Percentiles rank a stretch among this genome's conserved stretches.
Conservation (phyloP, 345 rosid genomes). For the Lenwebbia sp. region DNA sequence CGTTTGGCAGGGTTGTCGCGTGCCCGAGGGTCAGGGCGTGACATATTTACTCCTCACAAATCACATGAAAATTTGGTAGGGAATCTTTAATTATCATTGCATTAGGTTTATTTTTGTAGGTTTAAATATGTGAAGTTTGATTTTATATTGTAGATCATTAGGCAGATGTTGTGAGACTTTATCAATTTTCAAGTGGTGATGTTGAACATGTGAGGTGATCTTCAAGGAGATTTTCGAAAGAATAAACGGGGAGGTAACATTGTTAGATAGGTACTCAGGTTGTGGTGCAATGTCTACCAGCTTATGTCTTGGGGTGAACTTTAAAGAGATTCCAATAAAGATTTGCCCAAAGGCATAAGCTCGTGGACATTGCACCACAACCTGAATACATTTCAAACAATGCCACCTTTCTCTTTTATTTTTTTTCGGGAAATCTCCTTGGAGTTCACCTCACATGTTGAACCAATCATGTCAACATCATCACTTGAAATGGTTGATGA, state of each 20-base stretch:
- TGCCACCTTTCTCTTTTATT: constrained; percentile 11
- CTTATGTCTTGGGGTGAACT: constrained; percentile 36
- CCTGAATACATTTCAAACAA: constrained; percentile 65
- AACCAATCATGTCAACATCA: constrained; percentile 10
- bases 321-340: constrained; percentile 20
- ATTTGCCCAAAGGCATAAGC: constrained; percentile 51
- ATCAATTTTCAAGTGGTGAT: no score
- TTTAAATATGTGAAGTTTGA: not conserved
- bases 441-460: not conserved
- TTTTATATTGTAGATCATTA: constrained; percentile 10
- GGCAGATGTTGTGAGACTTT: no score
- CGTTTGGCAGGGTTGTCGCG: no score
- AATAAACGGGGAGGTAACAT: no score
- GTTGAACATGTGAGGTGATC: no score
- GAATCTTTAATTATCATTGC: not conserved
- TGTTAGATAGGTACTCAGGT: constrained; percentile 54
- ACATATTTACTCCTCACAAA: not conserved
- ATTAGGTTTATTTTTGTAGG: not conserved
- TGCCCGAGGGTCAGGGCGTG: no score
- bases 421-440: not conserved
- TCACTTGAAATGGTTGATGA: no score
- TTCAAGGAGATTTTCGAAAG: no score
- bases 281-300: constrained; percentile 91
- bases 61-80: not conserved
- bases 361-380: constrained; percentile 78